Conservation (phyloP, 2,329 filamentous ascomycete species). For the Septoria petroselini region DNA sequence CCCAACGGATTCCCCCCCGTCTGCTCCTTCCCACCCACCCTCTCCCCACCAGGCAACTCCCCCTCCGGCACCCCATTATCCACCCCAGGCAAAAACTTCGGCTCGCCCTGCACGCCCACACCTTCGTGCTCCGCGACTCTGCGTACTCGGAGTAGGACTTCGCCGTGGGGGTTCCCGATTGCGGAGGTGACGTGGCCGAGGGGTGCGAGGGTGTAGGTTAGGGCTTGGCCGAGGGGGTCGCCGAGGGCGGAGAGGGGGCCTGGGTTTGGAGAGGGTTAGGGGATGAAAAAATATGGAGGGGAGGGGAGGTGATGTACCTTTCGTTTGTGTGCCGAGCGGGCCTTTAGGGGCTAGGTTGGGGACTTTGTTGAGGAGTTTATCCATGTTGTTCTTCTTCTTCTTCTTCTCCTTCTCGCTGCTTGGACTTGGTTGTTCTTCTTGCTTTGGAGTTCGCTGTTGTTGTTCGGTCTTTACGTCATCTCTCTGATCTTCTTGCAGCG, state of each 20-base stretch:
- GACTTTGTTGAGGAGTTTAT: slow-evolving; percentile 24
- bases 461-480: too few species aligned
- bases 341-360: slow-evolving; percentile 31
- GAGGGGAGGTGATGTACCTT: slow-evolving; percentile 14
- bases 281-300: background rate
- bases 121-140: slow-evolving; percentile 29
- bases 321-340: slow-evolving; percentile 29
- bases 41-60: slow-evolving; percentile 32
- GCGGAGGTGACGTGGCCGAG: slow-evolving; percentile 34
- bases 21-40: slow-evolving; percentile 39
- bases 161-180: slow-evolving; percentile 33
- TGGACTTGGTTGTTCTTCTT: background rate
- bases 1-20: slow-evolving; percentile 39
- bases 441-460: background rate
- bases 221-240: slow-evolving; percentile 37
- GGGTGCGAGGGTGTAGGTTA: slow-evolving; percentile 33
- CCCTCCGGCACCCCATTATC: slow-evolving; percentile 27
- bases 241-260: slow-evolving; percentile 36
- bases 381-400: slow-evolving; percentile 12
- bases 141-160: slow-evolving; percentile 30
- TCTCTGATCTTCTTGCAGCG: too few species aligned
- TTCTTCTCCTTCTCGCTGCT: background rate
- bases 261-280: slow-evolving; percentile 5
- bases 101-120: background rate
- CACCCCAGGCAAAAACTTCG: slow-evolving; percentile 23